phyloP scores from a whole-genome alignment of 2,329 filamentous ascomycete genomes.

The Podosphaera fusca region DNA sequence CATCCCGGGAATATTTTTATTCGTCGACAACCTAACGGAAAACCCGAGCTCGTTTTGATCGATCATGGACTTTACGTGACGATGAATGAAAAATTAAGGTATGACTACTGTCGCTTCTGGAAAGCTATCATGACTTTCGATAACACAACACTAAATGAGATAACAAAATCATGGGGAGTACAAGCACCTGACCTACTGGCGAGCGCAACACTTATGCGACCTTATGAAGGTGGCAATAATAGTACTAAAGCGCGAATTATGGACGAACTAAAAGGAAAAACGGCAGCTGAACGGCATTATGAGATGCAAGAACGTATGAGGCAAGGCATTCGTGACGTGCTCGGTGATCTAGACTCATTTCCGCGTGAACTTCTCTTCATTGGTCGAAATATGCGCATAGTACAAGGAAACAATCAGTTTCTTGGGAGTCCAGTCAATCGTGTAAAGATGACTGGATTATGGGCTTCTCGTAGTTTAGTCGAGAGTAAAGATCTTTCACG shows the following conservation, averaged over 20 bases:
- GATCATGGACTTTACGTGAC: constrained; percentile 93
- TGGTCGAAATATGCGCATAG: constrained; percentile 47
- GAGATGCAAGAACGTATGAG: constrained; percentile 52
- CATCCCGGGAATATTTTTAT: constrained; percentile 97
- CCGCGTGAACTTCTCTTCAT: constrained; percentile 51
- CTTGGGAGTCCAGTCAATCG: constrained; percentile 57
- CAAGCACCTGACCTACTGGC: constrained; percentile 79
- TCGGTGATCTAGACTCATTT: constrained; percentile 46
- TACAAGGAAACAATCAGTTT: constrained; percentile 52
- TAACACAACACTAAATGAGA: constrained; percentile 49
- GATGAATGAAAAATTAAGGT: constrained; percentile 63
- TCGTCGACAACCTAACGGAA: constrained; percentile 59
- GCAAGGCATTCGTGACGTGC: constrained; percentile 38
- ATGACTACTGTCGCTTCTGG: constrained; percentile 80
- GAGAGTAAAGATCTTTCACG: constrained; percentile 44
- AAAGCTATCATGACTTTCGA: constrained; percentile 85
- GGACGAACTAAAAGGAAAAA: constrained; percentile 27
- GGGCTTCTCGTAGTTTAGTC: constrained; percentile 68
- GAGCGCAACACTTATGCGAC: constrained; percentile 67
- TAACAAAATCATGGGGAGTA: constrained; percentile 69
- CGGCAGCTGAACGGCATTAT: constrained; percentile 38
- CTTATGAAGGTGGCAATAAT: constrained; percentile 67
- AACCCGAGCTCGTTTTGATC: constrained; percentile 77
- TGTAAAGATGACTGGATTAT: constrained; percentile 79
- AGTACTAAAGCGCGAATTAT: constrained; percentile 40